phyloP scores from a whole-genome alignment of 345 rosid species.

The Arabidopsis suecica region DNA sequence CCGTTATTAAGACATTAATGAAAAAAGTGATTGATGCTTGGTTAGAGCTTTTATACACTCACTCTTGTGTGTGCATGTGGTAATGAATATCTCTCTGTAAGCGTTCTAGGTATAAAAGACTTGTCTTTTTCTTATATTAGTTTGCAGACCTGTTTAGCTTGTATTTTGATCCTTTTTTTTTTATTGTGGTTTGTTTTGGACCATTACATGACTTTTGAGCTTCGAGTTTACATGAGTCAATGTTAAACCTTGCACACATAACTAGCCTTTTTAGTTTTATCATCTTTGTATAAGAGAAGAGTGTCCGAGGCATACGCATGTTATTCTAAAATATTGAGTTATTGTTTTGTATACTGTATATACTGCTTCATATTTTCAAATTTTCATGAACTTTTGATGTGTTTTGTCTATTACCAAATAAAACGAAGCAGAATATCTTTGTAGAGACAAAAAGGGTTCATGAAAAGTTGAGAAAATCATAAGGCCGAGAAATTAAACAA shows the following conservation, averaged over 20 bases:
- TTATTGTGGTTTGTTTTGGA: conserved; percentile 18
- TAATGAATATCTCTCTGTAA: conserved; percentile 38
- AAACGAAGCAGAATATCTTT: too few species aligned
- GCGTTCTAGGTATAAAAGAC: conserved; percentile 30
- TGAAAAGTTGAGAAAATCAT: not conserved
- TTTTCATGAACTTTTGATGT: too few species aligned
- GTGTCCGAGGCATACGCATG: not conserved
- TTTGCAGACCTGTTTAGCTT: conserved; percentile 13
- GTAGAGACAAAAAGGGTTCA: not conserved
- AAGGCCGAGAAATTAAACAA: not conserved
- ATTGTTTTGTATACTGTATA: too few species aligned
- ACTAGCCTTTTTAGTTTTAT: not conserved
- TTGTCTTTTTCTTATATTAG: not conserved
- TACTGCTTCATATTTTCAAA: too few species aligned
- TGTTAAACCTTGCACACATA: not conserved
- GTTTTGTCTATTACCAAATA: too few species aligned
- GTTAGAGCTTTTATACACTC: conserved; percentile 29
- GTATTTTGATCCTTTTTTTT: not conserved
- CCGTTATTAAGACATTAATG: conserved; percentile 57
- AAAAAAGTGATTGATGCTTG: conserved; percentile 18
- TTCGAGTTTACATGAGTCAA: not conserved
- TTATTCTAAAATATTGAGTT: not conserved
- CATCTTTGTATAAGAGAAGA: too few species aligned
- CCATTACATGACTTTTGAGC: conserved; percentile 20
- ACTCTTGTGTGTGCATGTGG: conserved; percentile 3